Percentiles rank a stretch among this genome's conserved stretches.
Conservation (phyloP, 2,329 filamentous ascomycete genomes). For the Teratosphaeria destructans region DNA sequence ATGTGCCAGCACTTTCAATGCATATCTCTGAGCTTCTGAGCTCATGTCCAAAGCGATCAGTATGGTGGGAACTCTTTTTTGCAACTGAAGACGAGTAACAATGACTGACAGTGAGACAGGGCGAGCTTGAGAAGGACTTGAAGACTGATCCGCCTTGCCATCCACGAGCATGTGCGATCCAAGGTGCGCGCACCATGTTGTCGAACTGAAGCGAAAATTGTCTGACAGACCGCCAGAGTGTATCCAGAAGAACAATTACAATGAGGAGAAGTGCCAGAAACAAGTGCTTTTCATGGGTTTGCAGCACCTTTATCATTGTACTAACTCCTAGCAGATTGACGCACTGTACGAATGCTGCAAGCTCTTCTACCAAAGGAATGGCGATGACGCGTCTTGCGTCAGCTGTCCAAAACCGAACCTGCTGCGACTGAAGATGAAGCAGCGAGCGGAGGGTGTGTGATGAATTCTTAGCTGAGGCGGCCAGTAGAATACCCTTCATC, state of each 20-base stretch:
- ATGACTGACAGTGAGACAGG: not conserved
- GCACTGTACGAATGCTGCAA: constrained; percentile 91
- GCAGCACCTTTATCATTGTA: not conserved
- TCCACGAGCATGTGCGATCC: constrained; percentile 80
- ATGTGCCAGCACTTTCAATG: not conserved
- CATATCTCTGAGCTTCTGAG: not conserved
- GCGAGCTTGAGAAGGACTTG: constrained; percentile 54
- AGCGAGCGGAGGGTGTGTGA: constrained; percentile 43
- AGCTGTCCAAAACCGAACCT: constrained; percentile 80
- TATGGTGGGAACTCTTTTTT: not conserved
- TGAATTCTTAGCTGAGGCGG: constrained; percentile 3
- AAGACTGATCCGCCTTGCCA: constrained; percentile 72
- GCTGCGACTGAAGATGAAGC: constrained; percentile 75
- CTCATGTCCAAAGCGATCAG: not conserved
- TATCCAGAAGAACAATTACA: constrained; percentile 70
- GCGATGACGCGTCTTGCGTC: constrained; percentile 62
- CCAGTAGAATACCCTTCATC: not conserved
- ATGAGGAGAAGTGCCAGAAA: constrained; percentile 71
- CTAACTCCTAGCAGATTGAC: constrained; percentile 50
- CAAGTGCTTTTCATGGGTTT: constrained; percentile 25
- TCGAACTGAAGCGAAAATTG: not conserved
- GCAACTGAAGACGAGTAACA: not conserved
- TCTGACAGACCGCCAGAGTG: constrained; percentile 37
- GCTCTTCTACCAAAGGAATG: constrained; percentile 70
- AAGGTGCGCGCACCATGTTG: constrained; percentile 47